Base-by-base conservation (phyloP, 2,329 filamentous ascomycete species). In the Hypoxylon sp. region DNA sequence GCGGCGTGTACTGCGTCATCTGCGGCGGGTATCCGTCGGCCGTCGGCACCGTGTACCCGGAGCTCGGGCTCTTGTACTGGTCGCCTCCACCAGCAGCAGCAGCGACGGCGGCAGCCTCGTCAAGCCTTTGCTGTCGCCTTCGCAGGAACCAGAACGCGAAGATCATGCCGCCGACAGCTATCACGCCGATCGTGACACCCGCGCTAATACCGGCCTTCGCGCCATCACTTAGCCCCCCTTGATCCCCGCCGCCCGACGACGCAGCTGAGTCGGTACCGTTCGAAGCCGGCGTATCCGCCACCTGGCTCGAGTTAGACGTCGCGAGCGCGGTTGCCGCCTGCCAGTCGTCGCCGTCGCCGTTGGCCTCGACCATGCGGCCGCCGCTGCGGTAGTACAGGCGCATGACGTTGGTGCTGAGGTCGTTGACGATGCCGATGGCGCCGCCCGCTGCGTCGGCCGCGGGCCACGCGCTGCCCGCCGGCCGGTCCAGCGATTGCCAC, bases 351-450 rank as follows among this genome's bases (percentile, higher is more conserved):
- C 64, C 59, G 59, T 73, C 64, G 46, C 74, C 72, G 62, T 71
- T 72, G 22, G 74, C 59, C 61, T 80, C 74, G 62, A 72, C 64
- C 39, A 79, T 55, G 44, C 61, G 62, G 13, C 73, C 72, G 37
- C 73, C 72, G 56, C 75, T 75, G 22, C 66, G 48, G 65, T 79
- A 80, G 71, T 77, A 79, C 39, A 79, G 60, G 43, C 76, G 72
- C 37, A 64, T 28, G 7, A 71, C 64, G 59, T 69, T 65, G 50
- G 56, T 69, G 1, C 49, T 39, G 28, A 69, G 68, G 49, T 75
- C 69, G 61, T 65, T 73, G 11, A 75, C 71, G 20, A 76, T 64
- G 46, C 71, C 75, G 41, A 80, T 63, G 2, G 70, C 58, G 17
- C 66, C 75, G 69, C 75, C 76, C 50, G 73, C 54, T 7, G 47